These are phyloP conservation scores for Ceratobasidium sp. DNA, from an alignment of 1,284 basidiomycete species.

Conservation along the genomic window DNA sequence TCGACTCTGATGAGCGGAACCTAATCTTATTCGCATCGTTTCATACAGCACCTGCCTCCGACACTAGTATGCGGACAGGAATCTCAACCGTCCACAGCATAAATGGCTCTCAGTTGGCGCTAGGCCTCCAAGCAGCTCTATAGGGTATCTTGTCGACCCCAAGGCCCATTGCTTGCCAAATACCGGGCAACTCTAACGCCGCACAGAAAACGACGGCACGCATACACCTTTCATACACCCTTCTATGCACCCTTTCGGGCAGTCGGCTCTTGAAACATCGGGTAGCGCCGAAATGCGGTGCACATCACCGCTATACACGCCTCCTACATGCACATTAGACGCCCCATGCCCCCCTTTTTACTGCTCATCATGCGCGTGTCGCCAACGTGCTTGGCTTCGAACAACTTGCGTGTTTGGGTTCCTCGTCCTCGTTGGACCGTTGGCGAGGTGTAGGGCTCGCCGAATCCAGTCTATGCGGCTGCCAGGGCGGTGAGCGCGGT, in stretches of 20 bases:
- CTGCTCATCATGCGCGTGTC: background rate
- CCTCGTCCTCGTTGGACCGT: background rate
- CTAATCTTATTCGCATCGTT: background rate
- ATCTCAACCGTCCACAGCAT: background rate
- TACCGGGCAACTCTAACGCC: no score
- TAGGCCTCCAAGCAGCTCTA: background rate
- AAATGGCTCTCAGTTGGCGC: background rate
- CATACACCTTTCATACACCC: background rate
- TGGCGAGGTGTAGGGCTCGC: background rate
- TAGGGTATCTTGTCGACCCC: background rate
- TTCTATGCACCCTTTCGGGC: background rate
- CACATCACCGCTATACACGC: background rate
- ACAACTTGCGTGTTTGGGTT: background rate
- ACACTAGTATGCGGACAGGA: background rate
- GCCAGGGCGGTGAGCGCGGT: background rate
- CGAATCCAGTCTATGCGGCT: background rate
- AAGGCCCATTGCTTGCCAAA: no score
- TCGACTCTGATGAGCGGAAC: background rate
- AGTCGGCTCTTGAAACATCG: background rate
- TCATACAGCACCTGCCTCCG: background rate
- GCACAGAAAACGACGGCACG: background rate
- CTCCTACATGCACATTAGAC: background rate
- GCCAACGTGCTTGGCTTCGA: background rate
- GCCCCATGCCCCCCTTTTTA: background rate
- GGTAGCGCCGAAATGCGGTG: constrained; percentile 13